Evolutionary conservation across 2,329 filamentous ascomycete species (phyloP).

Genomic region (Ploettnerulaceae sp.): DNA sequence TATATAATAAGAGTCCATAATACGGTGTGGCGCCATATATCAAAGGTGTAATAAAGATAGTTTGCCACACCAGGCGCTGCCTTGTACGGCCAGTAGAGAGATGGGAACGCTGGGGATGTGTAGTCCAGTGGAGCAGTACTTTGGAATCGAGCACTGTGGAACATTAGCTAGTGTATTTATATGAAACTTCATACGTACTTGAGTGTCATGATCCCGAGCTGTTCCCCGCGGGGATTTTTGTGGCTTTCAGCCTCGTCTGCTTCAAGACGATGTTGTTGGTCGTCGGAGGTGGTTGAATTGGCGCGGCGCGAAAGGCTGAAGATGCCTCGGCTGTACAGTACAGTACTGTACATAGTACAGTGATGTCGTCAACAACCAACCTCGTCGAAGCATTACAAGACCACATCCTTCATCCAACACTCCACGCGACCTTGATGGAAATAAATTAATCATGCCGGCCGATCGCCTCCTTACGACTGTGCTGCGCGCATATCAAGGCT

Average conservation of each 20-base stretch:
- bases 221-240: neutral
- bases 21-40: conserved; percentile 66
- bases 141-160: conserved; percentile 24
- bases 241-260: conserved; percentile 7
- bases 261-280: neutral
- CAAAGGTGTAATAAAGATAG: conserved; percentile 54
- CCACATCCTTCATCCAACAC: conserved; percentile 7
- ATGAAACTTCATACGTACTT: conserved; percentile 12
- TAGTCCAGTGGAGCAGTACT: conserved; percentile 44
- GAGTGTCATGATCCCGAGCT: conserved; percentile 12
- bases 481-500: conserved; percentile 31
- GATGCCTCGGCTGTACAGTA: conserved; percentile 16
- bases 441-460: conserved; percentile 27
- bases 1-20: conserved; percentile 65
- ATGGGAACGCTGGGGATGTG: conserved; percentile 57
- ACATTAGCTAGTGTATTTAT: conserved; percentile 9
- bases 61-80: conserved; percentile 41
- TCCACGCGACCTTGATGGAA: conserved; percentile 13
- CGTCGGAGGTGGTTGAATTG: neutral
- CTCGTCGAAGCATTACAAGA: neutral
- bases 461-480: conserved; percentile 34
- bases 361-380: conserved; percentile 4
- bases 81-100: conserved; percentile 57
- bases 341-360: too few relatives aligned
- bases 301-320: conserved; percentile 15